phyloP scores from a whole-genome alignment of 805 yeast species.

The Metschnikowia vanudenii region DNA sequence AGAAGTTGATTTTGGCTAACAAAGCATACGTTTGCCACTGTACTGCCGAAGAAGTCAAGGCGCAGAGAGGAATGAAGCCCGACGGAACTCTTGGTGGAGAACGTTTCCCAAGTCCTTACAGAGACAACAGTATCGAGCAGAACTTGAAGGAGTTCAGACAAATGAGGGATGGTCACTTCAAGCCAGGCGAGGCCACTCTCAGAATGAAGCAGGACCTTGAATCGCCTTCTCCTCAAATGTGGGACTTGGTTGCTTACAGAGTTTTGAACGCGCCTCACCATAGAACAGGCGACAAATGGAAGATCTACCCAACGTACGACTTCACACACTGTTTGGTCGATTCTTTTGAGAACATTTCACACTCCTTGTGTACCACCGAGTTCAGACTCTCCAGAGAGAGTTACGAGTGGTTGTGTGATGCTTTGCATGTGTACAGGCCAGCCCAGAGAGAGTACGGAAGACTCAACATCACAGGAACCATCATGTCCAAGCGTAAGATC shows the following conservation, averaged over 20 bases:
- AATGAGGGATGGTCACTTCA: conserved; percentile 87
- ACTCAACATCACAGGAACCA: conserved; percentile 89
- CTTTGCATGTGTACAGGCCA: conserved; percentile 91
- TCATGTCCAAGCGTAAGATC: conserved; percentile 92
- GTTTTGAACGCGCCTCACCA: conserved; percentile 90
- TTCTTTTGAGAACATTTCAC: conserved; percentile 93
- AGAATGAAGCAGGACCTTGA: conserved; percentile 94
- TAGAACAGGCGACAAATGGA: conserved; percentile 97
- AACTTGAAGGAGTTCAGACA: conserved; percentile 78
- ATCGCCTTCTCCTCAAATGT: conserved; percentile 97
- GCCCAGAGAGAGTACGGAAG: conserved; percentile 99
- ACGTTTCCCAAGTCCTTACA: conserved; percentile 78
- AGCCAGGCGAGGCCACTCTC: conserved; percentile 88
- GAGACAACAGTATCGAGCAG: conserved; percentile 68
- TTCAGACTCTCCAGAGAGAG: conserved; percentile 89
- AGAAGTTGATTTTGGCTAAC: conserved; percentile 64
- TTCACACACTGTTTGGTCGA: conserved; percentile 99
- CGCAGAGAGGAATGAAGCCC: conserved; percentile 83
- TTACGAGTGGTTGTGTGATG: conserved; percentile 98
- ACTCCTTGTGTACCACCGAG: conserved; percentile 95
- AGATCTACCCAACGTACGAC: conserved; percentile 96
- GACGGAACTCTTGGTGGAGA: conserved; percentile 95
- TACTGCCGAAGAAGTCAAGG: conserved; percentile 85
- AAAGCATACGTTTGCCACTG: conserved; percentile 92
- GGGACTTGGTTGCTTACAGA: conserved; percentile 98